Evolutionary conservation across 2,329 filamentous ascomycete genomes (phyloP).

Genomic region (Fusarium lateritium): DNA sequence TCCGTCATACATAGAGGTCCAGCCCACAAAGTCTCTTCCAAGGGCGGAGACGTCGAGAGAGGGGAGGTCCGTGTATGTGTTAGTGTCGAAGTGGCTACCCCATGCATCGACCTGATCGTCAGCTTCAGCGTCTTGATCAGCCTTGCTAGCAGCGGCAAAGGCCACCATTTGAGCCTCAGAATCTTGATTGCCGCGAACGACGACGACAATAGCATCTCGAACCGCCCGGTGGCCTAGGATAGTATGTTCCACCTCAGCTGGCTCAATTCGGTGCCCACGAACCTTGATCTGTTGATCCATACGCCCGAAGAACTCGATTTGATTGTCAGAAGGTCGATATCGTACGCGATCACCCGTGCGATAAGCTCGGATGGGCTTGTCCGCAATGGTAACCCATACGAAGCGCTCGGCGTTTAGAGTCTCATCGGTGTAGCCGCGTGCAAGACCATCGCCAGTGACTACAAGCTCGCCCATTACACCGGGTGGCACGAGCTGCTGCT

Average conservation of each 20-base stretch:
- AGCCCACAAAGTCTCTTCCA: conserved; percentile 51
- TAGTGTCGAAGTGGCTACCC: conserved; percentile 37
- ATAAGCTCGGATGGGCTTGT: conserved; percentile 23
- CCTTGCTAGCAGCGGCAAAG: too few species aligned
- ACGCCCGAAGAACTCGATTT: conserved; percentile 46
- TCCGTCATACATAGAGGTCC: conserved; percentile 54
- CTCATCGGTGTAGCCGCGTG: conserved; percentile 35
- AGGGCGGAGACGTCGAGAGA: conserved; percentile 18
- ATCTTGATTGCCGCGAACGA: background rate
- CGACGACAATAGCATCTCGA: conserved; percentile 14
- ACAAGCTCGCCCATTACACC: conserved; percentile 48
- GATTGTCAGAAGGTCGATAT: conserved; percentile 24
- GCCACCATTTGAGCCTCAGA: too few species aligned
- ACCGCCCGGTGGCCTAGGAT: background rate
- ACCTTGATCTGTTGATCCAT: conserved; percentile 48
- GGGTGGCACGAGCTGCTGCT: conserved; percentile 35
- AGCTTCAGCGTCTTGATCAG: too few species aligned
- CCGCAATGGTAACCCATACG: conserved; percentile 7
- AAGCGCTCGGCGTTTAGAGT: conserved; percentile 32
- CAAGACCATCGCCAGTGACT: conserved; percentile 42
- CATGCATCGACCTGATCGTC: conserved; percentile 35
- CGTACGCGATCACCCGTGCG: conserved; percentile 45
- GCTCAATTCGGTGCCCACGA: conserved; percentile 47
- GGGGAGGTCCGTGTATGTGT: conserved; percentile 33
- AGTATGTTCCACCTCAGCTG: conserved; percentile 12